Evolutionary conservation across 2,329 filamentous ascomycete genomes (phyloP), one percentile per base, ranked within the genome.

Genomic region (Periconia sp.): DNA sequence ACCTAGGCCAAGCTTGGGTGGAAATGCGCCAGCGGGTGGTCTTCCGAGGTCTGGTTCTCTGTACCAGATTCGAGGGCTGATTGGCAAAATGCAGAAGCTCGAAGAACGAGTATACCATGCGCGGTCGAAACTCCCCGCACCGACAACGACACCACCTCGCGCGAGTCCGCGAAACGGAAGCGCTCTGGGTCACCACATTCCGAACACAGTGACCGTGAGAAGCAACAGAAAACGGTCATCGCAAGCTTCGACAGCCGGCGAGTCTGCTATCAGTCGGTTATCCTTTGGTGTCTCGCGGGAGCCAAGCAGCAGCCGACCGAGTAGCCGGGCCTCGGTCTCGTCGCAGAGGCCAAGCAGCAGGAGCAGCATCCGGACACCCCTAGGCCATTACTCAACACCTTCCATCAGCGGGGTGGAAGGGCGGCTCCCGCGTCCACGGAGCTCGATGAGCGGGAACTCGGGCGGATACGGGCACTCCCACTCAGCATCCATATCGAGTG

Each of bases 81-180:
- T 95, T 45, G 92, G 90, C 19, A 94, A 97, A 73, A 96, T 97
- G 91, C 90, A 96, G 71, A 89, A 90, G 56, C 85, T 99, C 48
- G 94, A 97, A 69, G 89, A 94, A 51, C 84, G 94, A 31, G 92
- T 99, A 8, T 91, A 97, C 48, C 90, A 87, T 17, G 94, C 87
- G 13, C 85, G 91, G 56, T 96, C 92, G 26, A 96, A 94, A 71
- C 81, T 99, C 15, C 94, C 94, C 2, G 89, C 87, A 1, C 89
- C 92, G 2, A 79, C 83, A 6, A 80, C 78, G 40, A 94, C 88
- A 0, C 91, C 92, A 4, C 90, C 92, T 13, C 84, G 86, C 34
- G 80, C 82, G 4, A 95, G 91, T n/a, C 90, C 92, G 16, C 82
- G 89, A 35, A 77, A 73, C 45, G 74, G 73, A 35, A 80, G 76